phyloP scores from a whole-genome alignment of 805 yeast species.

The Monosporozyma aquatica region DNA sequence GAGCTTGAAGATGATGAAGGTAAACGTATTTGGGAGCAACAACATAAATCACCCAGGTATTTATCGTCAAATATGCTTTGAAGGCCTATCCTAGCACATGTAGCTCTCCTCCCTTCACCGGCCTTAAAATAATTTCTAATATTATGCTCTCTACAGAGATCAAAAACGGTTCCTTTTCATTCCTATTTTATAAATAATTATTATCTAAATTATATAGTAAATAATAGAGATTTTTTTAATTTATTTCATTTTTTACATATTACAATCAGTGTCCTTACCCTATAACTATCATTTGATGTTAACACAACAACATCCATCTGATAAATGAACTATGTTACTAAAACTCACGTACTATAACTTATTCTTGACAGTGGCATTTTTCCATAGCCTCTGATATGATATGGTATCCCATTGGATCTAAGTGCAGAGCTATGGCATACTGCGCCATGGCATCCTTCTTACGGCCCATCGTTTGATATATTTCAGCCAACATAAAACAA shows the following conservation, averaged over 20 bases:
- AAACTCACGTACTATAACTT: no score
- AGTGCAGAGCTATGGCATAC: slow-evolving; percentile 78
- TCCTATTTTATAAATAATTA: no score
- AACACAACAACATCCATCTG: no score
- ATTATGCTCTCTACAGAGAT: no score
- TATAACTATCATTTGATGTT: no score
- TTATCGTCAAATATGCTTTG: neutral
- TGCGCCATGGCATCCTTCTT: slow-evolving; percentile 73
- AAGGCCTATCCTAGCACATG: no score
- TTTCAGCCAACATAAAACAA: slow-evolving; percentile 79
- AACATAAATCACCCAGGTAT: slow-evolving; percentile 12
- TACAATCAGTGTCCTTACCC: neutral
- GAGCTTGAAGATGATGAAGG: slow-evolving; percentile 26
- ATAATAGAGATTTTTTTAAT: no score
- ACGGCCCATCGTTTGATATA: slow-evolving; percentile 67
- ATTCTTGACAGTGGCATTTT: slow-evolving; percentile 29
- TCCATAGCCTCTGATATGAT: slow-evolving; percentile 80
- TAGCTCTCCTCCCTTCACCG: no score
- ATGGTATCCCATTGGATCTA: slow-evolving; percentile 89
- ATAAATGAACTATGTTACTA: no score
- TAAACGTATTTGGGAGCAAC: slow-evolving; percentile 25
- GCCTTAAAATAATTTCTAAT: neutral
- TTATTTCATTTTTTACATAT: no score
- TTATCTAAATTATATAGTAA: no score
- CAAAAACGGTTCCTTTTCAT: no score